phyloP scores from a whole-genome alignment of 2,329 filamentous ascomycete species.

The Pezicula rhizophila region DNA sequence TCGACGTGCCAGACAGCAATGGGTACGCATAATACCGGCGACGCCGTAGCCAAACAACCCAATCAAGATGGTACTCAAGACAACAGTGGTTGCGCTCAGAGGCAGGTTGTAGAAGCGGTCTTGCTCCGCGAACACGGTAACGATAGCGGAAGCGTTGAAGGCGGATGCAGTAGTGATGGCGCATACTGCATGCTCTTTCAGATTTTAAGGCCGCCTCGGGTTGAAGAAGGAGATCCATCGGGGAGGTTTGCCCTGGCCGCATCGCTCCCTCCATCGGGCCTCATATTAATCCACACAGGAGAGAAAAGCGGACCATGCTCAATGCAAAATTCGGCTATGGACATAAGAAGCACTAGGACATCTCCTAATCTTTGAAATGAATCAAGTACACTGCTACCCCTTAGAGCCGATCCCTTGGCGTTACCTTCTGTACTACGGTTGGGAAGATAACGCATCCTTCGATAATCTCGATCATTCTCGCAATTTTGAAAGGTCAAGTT shows the following conservation, averaged over 20 bases:
- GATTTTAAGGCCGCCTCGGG: constrained; percentile 41
- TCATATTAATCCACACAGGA: constrained; percentile 47
- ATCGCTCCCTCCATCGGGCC: constrained; percentile 38
- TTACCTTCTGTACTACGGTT: too few relatives aligned
- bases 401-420: too few relatives aligned
- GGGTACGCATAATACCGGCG: constrained; percentile 39
- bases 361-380: too few relatives aligned
- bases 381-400: too few relatives aligned
- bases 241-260: constrained; percentile 36
- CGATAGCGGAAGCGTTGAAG: constrained; percentile 38
- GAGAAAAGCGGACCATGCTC: constrained; percentile 39
- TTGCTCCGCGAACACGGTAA: constrained; percentile 39
- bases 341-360: too few relatives aligned
- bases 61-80: constrained; percentile 41
- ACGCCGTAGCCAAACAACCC: constrained; percentile 44
- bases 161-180: constrained; percentile 48
- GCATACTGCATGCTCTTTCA: constrained; percentile 51
- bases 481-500: too few relatives aligned
- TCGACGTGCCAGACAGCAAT: constrained; percentile 41
- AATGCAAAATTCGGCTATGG: too few relatives aligned
- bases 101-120: constrained; percentile 38
- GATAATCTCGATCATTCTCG: too few relatives aligned
- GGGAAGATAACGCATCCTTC: too few relatives aligned
- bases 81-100: constrained; percentile 32
- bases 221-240: constrained; percentile 44